Conservation (phyloP, 495 filamentous ascomycete species). For the Hypoxylon fragiforme region DNA sequence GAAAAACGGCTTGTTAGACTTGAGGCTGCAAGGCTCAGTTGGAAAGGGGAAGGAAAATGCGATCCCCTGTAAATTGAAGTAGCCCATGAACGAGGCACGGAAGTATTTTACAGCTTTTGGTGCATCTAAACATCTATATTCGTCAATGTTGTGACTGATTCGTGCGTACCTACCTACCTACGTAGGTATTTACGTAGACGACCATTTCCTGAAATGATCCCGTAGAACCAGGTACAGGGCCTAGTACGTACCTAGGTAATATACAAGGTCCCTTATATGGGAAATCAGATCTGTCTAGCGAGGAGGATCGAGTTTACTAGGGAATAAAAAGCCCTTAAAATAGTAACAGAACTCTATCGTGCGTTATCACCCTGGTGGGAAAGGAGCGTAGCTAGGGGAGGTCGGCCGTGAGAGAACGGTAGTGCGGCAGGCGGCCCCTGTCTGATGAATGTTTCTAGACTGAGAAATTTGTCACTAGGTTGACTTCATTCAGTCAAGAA, state of each 20-base stretch:
- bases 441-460: not conserved
- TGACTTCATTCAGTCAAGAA: not conserved
- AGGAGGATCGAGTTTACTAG: too few relatives aligned
- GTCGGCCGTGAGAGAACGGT: constrained; percentile 3
- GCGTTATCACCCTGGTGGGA: constrained; percentile 18
- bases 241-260: too few relatives aligned
- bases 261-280: too few relatives aligned
- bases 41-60: not conserved
- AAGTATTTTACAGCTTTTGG: not conserved
- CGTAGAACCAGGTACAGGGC: not conserved
- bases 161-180: constrained; percentile 1
- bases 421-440: not conserved
- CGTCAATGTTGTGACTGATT: constrained; percentile 7
- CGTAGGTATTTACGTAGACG: constrained; percentile 3
- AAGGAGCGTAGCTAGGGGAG: constrained; percentile 16
- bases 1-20: constrained; percentile 7
- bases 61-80: not conserved
- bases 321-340: too few relatives aligned
- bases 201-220: not conserved
- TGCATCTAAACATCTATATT: not conserved
- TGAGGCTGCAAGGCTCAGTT: constrained; percentile 1
- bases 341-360: too few relatives aligned
- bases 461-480: not conserved
- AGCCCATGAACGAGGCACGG: not conserved
- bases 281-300: too few relatives aligned